Base-by-base conservation (phyloP, 129 eudicot genomes). In the Scalesia atractyloides region DNA sequence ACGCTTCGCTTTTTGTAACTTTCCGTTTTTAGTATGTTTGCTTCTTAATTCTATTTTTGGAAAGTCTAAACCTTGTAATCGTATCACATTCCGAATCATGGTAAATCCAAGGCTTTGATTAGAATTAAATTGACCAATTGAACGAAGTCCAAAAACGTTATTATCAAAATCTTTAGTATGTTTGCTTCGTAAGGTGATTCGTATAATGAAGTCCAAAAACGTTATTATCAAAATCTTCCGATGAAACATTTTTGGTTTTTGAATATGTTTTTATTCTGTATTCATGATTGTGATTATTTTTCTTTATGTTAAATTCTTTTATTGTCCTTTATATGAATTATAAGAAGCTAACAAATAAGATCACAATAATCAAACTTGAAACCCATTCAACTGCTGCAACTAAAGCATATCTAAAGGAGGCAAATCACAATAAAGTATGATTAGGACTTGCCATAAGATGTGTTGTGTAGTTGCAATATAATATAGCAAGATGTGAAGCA, bases 371-470 rank as follows among this genome's bases (percentile, higher is more conserved):
- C 6, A 60, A 60, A 6, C 43, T 26, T 30, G 9, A 30, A 26
- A 33, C 43, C 43, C 43, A 26, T 60, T 30, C 44, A 60, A 17
- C 7, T 20, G 15, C 15, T 60, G 65, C 18, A 14, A 60, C 18
- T 24, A 24, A 59, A 60, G 66, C 44, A 60, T 26, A 14, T 60
- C 19, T 33, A 60, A 60, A 60, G 43, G 66, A 26, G 18, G 15
- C 2, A 14, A 33, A 30, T 26, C 11, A 8, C 39, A 60, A 60
- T 30, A 60, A 78, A 70, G 82, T 52, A 64, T 41, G 77, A 78
- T 70, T 39, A 41, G 41, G 82, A 78, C 66, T 51, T 70, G 77
- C 52, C 60, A 78, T 53, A 63, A 64, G 41, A 70, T 64, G 71
- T 60, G 66, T 78, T 56, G 58, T 52, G 72, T 62, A 60, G 66